These are phyloP conservation scores for Penicillium lagena DNA, from an alignment of 495 filamentous ascomycete genomes.

Conservation along the genomic window DNA sequence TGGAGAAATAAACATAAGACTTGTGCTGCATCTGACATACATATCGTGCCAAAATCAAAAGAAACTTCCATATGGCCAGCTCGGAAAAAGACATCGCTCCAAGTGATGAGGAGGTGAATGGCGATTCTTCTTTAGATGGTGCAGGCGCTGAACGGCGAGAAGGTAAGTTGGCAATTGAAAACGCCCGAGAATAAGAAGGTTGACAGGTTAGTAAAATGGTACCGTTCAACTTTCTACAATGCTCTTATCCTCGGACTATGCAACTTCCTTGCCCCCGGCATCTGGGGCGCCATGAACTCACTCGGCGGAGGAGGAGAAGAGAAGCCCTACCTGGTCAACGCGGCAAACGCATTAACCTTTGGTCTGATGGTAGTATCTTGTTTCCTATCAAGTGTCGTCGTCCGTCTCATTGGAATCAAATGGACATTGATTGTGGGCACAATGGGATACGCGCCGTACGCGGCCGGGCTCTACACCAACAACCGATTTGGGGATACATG, in stretches of 20 bases:
- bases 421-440: constrained; percentile 59
- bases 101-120: constrained; percentile 16
- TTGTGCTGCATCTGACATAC: not conserved
- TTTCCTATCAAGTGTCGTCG: constrained; percentile 47
- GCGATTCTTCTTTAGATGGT: not conserved
- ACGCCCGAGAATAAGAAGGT: not conserved
- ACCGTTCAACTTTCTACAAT: constrained; percentile 58
- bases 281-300: constrained; percentile 66
- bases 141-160: constrained; percentile 4
- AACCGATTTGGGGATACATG: constrained; percentile 58
- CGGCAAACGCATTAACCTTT: constrained; percentile 63
- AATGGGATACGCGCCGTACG: constrained; percentile 59
- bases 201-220: constrained; percentile 49
- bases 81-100: constrained; percentile 13
- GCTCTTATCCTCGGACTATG: constrained; percentile 56
- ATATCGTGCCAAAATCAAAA: not conserved
- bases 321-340: constrained; percentile 59
- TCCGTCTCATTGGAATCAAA: constrained; percentile 57
- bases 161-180: constrained; percentile 14
- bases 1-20: too few species aligned
- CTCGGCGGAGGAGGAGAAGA: constrained; percentile 60
- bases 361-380: constrained; percentile 60
- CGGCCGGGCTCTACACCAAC: constrained; percentile 60
- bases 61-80: constrained; percentile 5
- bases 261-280: constrained; percentile 57